Base-by-base conservation (phyloP, 75 land plant species). In the Gnetum montanum region DNA sequence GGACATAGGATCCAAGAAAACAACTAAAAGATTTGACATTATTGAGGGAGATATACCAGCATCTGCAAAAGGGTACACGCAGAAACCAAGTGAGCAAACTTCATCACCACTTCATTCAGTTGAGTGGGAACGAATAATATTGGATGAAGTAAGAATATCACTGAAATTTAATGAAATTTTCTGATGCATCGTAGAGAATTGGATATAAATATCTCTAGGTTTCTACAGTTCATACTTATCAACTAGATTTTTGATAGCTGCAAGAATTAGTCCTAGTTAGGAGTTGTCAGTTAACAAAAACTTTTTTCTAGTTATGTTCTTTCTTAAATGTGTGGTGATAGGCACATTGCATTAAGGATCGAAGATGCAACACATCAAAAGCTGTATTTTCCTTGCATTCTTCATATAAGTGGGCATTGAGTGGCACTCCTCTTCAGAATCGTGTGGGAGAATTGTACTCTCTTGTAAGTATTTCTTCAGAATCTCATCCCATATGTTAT, bases 371-470 rank as follows among this genome's bases (percentile, higher is more conserved):
- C 57, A 90, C 97, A 37, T 81, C 97, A 20, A 86, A 70, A 69
- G 82, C 92, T 50, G 60, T 86, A 50, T 73, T 90, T 73, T 68
- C 93, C 20, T 54, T 90, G 13, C 48, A 73, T 29, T 86, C 97
- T 24, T 58, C 50, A 25, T 83, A 69, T 49, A 90, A 73, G 57
- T 90, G 97, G 97, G 92, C 88, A 58, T 49, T 90, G 34, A 90
- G 97, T 75, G 97, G 97, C 49, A 90, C 97, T 36, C 97, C 97
- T 31, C 74, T 90, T 35, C 97, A 90, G 54, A 90, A 90, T 54
- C 93, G 97, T 38, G 87, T 90, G 45, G 96, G 92, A 41, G 96
- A 90, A 53, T 76, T 90, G 15, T 86, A 90, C 56, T 90, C 96
- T 1, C 68, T 90, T 58, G 96, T 86, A 63, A 63, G 76, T 68